phyloP scores from a whole-genome alignment of 306 rosid species.

The Adenanthera pavonina region DNA sequence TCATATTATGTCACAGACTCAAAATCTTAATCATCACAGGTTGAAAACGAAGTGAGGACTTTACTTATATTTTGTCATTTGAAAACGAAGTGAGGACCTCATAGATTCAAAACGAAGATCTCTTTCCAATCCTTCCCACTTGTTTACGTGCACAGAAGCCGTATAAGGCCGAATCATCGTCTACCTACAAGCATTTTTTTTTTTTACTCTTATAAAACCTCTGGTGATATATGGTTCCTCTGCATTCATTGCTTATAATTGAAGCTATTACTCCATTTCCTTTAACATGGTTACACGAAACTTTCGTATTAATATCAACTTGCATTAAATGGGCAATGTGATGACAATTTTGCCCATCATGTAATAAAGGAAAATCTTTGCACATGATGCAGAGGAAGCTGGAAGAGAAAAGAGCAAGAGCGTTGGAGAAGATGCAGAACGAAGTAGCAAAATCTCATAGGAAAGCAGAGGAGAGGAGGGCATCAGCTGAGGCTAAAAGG shows the following conservation, averaged over 20 bases:
- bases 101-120: too few species aligned
- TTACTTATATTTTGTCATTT: neutral
- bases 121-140: too few species aligned
- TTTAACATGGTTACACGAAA: neutral
- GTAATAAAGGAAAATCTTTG: too few species aligned
- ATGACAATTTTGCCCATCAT: neutral
- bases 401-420: conserved; percentile 95
- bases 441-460: conserved; percentile 82
- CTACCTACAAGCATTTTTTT: conserved; percentile 20
- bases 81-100: too few species aligned
- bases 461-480: conserved; percentile 91
- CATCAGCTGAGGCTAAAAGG: conserved; percentile 91
- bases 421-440: conserved; percentile 89
- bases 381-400: conserved; percentile 72
- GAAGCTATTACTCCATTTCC: neutral
- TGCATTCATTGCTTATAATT: conserved; percentile 2
- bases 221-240: conserved; percentile 20
- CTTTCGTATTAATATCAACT: neutral
- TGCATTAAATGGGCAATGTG: neutral
- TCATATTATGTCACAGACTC: neutral
- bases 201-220: neutral
- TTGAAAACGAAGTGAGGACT: neutral
- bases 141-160: neutral
- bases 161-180: conserved; percentile 23
- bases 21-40: neutral